phyloP scores from a whole-genome alignment of 1,284 basidiomycete species.

The Rhodotorula sp. region DNA sequence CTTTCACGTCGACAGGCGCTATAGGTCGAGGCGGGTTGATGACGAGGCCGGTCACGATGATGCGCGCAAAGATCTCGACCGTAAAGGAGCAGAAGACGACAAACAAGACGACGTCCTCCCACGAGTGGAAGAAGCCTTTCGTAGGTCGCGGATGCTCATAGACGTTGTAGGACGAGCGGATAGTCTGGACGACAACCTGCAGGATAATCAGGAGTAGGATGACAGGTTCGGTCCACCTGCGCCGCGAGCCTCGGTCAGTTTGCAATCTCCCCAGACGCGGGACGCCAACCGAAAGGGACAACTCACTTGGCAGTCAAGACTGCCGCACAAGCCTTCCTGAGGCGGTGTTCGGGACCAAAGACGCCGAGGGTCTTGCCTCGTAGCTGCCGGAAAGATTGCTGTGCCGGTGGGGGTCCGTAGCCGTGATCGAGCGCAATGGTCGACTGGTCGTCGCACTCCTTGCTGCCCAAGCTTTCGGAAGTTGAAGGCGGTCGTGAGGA shows the following conservation, averaged over 20 bases:
- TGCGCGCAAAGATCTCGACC: slow-evolving; percentile 81
- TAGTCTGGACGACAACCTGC: slow-evolving; percentile 77
- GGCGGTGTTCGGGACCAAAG: slow-evolving; percentile 65
- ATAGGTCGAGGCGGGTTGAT: slow-evolving; percentile 70
- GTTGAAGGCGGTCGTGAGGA: slow-evolving; percentile 22
- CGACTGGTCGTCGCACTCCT: neutral
- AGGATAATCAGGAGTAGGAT: slow-evolving; percentile 80
- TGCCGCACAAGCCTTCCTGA: slow-evolving; percentile 64
- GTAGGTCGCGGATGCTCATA: slow-evolving; percentile 52
- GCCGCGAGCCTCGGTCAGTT: neutral
- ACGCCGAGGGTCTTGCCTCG: slow-evolving; percentile 68
- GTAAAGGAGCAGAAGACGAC: slow-evolving; percentile 82
- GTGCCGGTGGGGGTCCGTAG: slow-evolving; percentile 1
- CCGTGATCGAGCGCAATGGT: slow-evolving; percentile 16
- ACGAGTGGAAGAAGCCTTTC: slow-evolving; percentile 74
- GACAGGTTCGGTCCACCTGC: slow-evolving; percentile 79
- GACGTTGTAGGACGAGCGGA: slow-evolving; percentile 65
- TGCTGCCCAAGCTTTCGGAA: neutral
- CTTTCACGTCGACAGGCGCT: neutral
- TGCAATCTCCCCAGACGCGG: neutral
- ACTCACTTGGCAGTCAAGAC: slow-evolving; percentile 67
- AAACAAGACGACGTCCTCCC: slow-evolving; percentile 85
- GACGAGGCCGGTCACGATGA: slow-evolving; percentile 85
- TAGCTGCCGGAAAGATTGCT: slow-evolving; percentile 27
- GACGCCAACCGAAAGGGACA: slow-evolving; percentile 41